Conservation (phyloP, 2,329 filamentous ascomycete species). For the Sarocladiaceae sp. region DNA sequence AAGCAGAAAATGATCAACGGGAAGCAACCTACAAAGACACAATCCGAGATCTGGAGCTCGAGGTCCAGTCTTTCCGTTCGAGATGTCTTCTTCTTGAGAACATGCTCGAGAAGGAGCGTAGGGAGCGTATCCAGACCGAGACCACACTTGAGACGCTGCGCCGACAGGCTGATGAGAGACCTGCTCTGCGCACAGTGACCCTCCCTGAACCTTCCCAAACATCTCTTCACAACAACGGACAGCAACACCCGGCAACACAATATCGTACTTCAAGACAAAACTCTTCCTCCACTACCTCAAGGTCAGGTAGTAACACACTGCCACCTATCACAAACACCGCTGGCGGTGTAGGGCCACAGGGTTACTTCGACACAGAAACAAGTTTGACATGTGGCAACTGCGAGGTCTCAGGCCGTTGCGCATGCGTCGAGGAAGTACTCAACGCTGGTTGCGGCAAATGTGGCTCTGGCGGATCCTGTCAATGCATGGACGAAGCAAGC, state of each 20-base stretch:
- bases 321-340: conserved; percentile 1
- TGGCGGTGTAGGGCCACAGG: background rate
- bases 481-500: conserved; percentile 57
- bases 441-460: conserved; percentile 60
- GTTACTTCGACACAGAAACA: conserved; percentile 2
- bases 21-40: conserved; percentile 53
- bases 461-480: conserved; percentile 54
- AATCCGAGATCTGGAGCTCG: conserved; percentile 53
- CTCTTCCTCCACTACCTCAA: background rate
- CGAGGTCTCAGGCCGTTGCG: conserved; percentile 44
- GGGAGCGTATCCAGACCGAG: conserved; percentile 38
- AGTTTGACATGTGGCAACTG: conserved; percentile 50
- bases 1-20: conserved; percentile 48
- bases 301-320: conserved; percentile 3
- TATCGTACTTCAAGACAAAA: conserved; percentile 14
- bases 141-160: conserved; percentile 33
- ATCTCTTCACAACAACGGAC: conserved; percentile 19
- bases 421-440: conserved; percentile 53
- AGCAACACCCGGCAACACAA: conserved; percentile 20
- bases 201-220: conserved; percentile 21
- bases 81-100: conserved; percentile 58
- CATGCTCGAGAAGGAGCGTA: conserved; percentile 53
- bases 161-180: conserved; percentile 20
- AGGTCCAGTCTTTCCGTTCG: conserved; percentile 59
- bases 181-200: conserved; percentile 1